Percentiles rank a stretch among this genome's conserved stretches.
Evolutionary conservation across 2,329 filamentous ascomycete species (phyloP).

Genomic region (Talaromyces sp.): DNA sequence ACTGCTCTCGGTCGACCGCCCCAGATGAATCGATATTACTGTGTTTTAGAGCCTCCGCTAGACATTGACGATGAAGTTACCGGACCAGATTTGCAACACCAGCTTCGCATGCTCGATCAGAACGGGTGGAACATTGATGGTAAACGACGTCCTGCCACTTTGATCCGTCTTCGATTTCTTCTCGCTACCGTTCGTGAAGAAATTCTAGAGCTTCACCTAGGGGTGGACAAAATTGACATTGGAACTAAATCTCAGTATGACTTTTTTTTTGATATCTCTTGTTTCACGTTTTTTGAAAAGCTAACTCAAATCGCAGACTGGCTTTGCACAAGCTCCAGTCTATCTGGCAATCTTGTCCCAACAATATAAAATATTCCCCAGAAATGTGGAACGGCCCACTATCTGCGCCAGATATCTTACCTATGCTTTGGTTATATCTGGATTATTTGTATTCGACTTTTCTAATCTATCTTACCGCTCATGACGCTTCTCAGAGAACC

Average conservation of each 20-base stretch:
- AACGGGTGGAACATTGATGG: constrained; percentile 1
- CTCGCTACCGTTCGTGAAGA: background rate
- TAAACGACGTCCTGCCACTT: background rate
- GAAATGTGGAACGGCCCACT: background rate
- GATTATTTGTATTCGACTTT: background rate
- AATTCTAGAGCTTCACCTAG: background rate
- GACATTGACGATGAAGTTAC: background rate
- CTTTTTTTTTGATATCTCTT: background rate
- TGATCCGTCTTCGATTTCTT: constrained; percentile 1
- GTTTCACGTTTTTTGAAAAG: background rate
- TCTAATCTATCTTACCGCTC: background rate
- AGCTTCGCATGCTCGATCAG: background rate
- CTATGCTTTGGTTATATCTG: background rate
- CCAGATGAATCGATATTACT: constrained; percentile 1
- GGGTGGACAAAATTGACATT: background rate
- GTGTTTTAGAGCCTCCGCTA: background rate
- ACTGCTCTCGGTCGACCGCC: constrained; percentile 1
- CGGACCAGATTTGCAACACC: background rate
- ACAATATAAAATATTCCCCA: background rate
- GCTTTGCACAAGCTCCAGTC: background rate
- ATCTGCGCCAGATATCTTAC: background rate
- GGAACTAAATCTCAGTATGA: background rate
- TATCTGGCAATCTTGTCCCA: background rate
- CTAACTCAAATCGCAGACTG: background rate
- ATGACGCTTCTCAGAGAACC: background rate